phyloP scores from a whole-genome alignment of 2,329 filamentous ascomycete species.

The Aspergillus hiratsukae region DNA sequence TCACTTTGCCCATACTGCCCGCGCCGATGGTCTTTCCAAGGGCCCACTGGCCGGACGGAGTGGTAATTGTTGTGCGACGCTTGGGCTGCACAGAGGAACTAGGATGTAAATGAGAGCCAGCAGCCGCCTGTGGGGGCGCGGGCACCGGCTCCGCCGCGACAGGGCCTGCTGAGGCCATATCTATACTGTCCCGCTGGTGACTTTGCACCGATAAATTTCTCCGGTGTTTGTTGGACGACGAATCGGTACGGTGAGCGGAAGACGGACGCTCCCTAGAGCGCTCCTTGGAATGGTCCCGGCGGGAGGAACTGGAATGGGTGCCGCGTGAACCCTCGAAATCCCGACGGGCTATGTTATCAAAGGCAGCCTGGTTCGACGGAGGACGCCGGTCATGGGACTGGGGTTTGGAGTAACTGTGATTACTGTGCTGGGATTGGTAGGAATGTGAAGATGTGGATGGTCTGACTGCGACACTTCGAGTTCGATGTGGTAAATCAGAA shows the following conservation, averaged over 20 bases:
- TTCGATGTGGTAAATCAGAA: conserved; percentile 43
- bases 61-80: conserved; percentile 76
- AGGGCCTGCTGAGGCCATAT: conserved; percentile 46
- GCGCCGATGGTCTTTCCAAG: conserved; percentile 95
- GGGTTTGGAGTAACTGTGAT: conserved; percentile 36
- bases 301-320: conserved; percentile 53
- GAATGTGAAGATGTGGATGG: conserved; percentile 35
- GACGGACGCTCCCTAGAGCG: conserved; percentile 42
- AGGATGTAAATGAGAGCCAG: conserved; percentile 27
- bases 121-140: conserved; percentile 47
- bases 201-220: conserved; percentile 37
- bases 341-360: conserved; percentile 56
- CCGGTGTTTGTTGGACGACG: conserved; percentile 43
- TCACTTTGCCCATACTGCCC: conserved; percentile 98
- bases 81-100: conserved; percentile 39
- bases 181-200: conserved; percentile 41
- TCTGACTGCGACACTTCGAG: conserved; percentile 43
- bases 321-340: conserved; percentile 71
- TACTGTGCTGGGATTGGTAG: conserved; percentile 27
- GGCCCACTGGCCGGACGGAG: conserved; percentile 87
- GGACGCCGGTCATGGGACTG: conserved; percentile 44
- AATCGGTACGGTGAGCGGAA: conserved; percentile 51
- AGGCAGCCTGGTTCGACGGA: conserved; percentile 43
- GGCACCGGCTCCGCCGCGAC: conserved; percentile 51
- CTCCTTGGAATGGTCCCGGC: conserved; percentile 63